Evolutionary conservation across 257 asterid species (phyloP), one percentile per base, ranked within the genome.

Genomic region (Henckelia pumila): DNA sequence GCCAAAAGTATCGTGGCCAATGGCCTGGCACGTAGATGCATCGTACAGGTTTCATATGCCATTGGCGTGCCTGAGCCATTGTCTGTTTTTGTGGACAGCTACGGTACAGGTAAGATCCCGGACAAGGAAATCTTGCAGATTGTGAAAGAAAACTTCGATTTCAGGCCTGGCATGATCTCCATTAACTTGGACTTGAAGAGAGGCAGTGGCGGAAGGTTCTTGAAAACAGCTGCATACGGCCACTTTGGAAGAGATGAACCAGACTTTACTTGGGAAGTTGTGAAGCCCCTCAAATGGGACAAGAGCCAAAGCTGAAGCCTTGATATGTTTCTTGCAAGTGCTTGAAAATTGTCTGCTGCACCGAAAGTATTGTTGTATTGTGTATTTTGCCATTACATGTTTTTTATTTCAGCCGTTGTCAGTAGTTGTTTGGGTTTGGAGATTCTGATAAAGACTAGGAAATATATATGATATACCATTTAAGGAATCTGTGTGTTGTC

Each of bases 161-260:
- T 78, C 57, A 66, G 82, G 71, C 82, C 82, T 0, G 82, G 82
- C 1, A 78, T 78, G 82, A 78, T 78, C 52, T 73, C 82, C 16
- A 78, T 78, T 40, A 78, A 74, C 79, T 28, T 78, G 82, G 82
- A 78, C 63, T 70, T 78, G 71, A 78, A 78, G 82, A 78, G 82
- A 76, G 82, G 82, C 3, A 67, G 56, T 47, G 74, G 71, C 6
- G 74, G 74, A 0, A 66, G 82, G 74, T 78, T 77, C 67, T 73
- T 77, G 81, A 77, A 73, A 33, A 77, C 81, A 0, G 81, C 81
- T 0, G 81, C 81, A 0, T 77, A 77, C 17, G 81, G 81, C 4
- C 81, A 77, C 63, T 77, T 77, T 8, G 81, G 81, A 64, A 52
- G 78, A 14, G 81, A 77, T 3, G 81, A 77, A 53, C 78, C 78